Percentiles rank a stretch among this genome's conserved stretches.
These are phyloP conservation scores for Amphirosellinia nigrospora DNA, from an alignment of 495 filamentous ascomycete species.

Conservation along the genomic window DNA sequence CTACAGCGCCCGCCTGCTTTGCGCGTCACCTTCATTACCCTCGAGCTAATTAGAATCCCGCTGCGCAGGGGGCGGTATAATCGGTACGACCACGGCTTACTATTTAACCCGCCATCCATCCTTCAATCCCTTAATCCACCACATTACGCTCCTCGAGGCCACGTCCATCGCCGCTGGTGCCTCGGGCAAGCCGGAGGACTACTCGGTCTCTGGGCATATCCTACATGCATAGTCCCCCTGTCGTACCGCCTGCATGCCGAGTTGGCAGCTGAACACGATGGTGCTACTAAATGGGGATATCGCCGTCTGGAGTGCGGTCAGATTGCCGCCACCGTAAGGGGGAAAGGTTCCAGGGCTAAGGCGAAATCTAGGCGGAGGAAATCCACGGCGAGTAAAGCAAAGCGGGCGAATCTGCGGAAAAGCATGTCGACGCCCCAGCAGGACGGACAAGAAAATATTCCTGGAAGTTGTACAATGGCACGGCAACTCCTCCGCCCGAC, in stretches of 20 bases:
- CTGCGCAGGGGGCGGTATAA: conserved; percentile 83
- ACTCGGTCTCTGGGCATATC: conserved; percentile 92
- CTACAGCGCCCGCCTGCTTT: background rate
- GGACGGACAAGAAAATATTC: conserved; percentile 25
- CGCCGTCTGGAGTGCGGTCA: conserved; percentile 78
- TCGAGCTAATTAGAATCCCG: conserved; percentile 19
- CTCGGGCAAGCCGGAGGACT: conserved; percentile 95
- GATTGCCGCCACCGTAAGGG: conserved; percentile 62
- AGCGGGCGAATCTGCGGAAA: conserved; percentile 37
- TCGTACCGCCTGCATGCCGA: conserved; percentile 85
- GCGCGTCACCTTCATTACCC: background rate
- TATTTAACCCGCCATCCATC: conserved; percentile 88
- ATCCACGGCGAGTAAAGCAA: conserved; percentile 32
- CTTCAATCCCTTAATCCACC: conserved; percentile 76
- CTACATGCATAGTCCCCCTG: conserved; percentile 80
- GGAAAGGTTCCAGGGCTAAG: conserved; percentile 42
- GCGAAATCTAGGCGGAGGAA: conserved; percentile 29
- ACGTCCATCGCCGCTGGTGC: conserved; percentile 87
- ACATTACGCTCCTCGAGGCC: conserved; percentile 88
- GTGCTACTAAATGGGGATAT: conserved; percentile 87
- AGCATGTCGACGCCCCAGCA: conserved; percentile 13
- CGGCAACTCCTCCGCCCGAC: background rate
- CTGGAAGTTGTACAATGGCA: background rate
- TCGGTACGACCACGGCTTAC: conserved; percentile 93
- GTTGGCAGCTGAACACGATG: conserved; percentile 83